A percentile compares a stretch with the other conserved stretches of the same genome.
phyloP scores from a whole-genome alignment of 176 grass and related monocot species.

The Pontederia paniculata region DNA sequence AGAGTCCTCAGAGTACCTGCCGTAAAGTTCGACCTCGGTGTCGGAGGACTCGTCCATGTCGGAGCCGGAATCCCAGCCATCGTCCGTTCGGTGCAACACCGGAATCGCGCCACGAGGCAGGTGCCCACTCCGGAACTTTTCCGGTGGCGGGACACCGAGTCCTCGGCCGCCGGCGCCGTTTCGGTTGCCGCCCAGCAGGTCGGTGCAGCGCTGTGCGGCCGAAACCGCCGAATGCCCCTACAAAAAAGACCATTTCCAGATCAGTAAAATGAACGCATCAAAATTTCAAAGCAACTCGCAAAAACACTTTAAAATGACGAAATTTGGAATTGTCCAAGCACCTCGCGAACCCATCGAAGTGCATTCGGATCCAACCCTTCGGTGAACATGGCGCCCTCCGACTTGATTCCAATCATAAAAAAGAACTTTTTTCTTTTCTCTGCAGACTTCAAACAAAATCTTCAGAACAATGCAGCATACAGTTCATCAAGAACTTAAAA shows the following conservation, averaged over 20 bases:
- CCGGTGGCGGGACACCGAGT: slow-evolving; percentile 76
- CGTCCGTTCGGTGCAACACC: slow-evolving; percentile 25
- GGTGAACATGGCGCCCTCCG: slow-evolving; percentile 52
- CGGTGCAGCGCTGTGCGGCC: slow-evolving; percentile 34
- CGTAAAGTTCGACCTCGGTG: slow-evolving; percentile 49
- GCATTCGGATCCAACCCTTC: slow-evolving; percentile 72
- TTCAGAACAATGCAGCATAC: no score
- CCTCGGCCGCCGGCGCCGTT: slow-evolving; percentile 11
- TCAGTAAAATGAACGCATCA: not conserved
- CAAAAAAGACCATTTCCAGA: not conserved
- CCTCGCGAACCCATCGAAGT: slow-evolving; percentile 89
- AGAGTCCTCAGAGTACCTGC: slow-evolving; percentile 64
- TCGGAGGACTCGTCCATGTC: slow-evolving; percentile 93
- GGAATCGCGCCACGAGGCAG: slow-evolving; percentile 49
- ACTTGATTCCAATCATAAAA: slow-evolving; percentile 17
- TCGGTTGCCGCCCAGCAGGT: slow-evolving; percentile 36
- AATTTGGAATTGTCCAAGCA: not conserved
- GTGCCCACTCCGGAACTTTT: slow-evolving; percentile 85
- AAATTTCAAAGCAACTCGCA: not conserved
- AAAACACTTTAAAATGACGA: not conserved
- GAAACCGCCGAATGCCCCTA: slow-evolving; percentile 16
- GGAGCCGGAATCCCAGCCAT: slow-evolving; percentile 46
- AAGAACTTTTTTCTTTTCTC: slow-evolving; percentile 18
- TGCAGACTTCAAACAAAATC: not conserved
- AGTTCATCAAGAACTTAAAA: no score